Evolutionary conservation across 805 yeast species (phyloP), one percentile per base, ranked within the genome.

Genomic region (Saccharomycopsis microspora): DNA sequence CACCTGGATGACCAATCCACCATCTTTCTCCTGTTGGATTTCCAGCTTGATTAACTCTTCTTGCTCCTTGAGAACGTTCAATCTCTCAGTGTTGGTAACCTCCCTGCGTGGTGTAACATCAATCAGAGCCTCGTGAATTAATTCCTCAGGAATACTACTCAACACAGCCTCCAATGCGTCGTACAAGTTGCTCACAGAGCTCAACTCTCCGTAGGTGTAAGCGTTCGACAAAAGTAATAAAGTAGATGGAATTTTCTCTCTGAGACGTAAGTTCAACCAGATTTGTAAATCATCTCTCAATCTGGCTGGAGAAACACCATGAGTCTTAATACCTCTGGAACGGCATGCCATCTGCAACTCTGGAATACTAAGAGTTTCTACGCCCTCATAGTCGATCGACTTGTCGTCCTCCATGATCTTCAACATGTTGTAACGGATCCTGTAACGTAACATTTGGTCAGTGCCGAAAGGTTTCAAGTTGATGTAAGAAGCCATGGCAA

Each of bases 331-430:
- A 61, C 98, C 97, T 68, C 98, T 80, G 34, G 94, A 86, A 50
- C 86, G 82, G 69, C 97, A 89, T 1, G 97, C 97, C 55, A 73
- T 71, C 64, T 85, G 86, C 55, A 90, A 74, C 66, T 90, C 98
- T 3, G 78, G 72, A 11, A 82, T 72, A 10, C 88, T 78, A 55
- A 90, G 71, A 4, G 85, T 74, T 44, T 83, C 89, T 44, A 89
- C 93, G 49, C 97, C 97, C 68, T 90, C 98, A 62, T 86, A 87
- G 58, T 85, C 94, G 54, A 90, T 86, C 39, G 89, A 81, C 57
- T 82, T 77, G 64, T 90, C 98, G 65, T 90, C 98, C 59, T 82
- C 82, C 63, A 88, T 90, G 68, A 89, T 85, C 59, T 85, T 88
- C 56, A 90, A 74, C 78, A 93, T 75, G 61, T 84, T 80, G 68